Conservation (phyloP, 768 basidiomycete species). For the Suillus paluster region DNA sequence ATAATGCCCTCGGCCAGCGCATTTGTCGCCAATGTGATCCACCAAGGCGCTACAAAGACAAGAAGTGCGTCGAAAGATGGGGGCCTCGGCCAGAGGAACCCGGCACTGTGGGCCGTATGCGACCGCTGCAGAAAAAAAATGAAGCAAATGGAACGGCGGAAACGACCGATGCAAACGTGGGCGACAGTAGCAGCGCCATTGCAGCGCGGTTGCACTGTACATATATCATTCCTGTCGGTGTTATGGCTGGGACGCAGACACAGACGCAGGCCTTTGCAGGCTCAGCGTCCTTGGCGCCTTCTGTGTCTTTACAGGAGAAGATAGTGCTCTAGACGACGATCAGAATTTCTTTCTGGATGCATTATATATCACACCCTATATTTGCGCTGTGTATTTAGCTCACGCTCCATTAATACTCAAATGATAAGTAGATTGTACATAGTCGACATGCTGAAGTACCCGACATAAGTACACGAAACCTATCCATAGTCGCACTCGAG, state of each 20-base stretch:
- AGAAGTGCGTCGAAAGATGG: conserved; percentile 89
- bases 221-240: conserved; percentile 37
- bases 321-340: too few species aligned
- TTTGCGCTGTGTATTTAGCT: too few species aligned
- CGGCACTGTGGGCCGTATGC: conserved; percentile 82
- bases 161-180: conserved; percentile 51
- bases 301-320: conserved; percentile 6
- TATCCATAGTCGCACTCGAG: too few species aligned
- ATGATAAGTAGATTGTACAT: too few species aligned
- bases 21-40: conserved; percentile 79
- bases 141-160: conserved; percentile 80
- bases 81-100: conserved; percentile 84
- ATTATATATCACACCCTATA: too few species aligned
- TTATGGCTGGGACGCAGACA: conserved; percentile 20
- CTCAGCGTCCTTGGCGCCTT: conserved; percentile 11
- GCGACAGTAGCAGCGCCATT: conserved; percentile 8
- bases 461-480: too few species aligned
- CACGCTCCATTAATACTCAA: too few species aligned
- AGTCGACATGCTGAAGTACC: too few species aligned
- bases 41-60: conserved; percentile 79
- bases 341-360: too few species aligned
- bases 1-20: conserved; percentile 67
- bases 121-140: conserved; percentile 88
- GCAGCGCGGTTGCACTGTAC: conserved; percentile 29
- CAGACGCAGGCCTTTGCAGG: conserved; percentile 26